Base-by-base conservation (phyloP, 176 grass and related monocot genomes). In the Musa acuminata region DNA sequence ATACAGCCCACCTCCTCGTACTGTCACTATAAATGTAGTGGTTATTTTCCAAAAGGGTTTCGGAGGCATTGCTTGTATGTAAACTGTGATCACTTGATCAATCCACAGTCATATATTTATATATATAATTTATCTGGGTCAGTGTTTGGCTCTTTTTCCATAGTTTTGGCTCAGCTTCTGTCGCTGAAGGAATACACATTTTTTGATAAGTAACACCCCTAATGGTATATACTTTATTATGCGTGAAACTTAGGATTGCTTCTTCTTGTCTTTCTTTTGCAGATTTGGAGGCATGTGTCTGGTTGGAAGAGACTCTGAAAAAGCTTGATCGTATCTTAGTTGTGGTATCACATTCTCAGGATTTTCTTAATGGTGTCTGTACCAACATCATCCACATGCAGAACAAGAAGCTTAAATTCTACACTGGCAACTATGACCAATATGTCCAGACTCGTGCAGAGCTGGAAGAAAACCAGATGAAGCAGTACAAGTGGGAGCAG, bases 351-450 rank as follows among this genome's bases (percentile, higher is more conserved):
- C 93, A 96, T 67, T 96, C 89, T 0, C 87, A 92, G 64, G 93
- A 92, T 72, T 96, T 96, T 72, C 87, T 93, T 35, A 93, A 97
- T 72, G 93, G 90, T 54, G 93, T 96, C 10, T 96, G 93, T 19
- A 96, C 89, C 1, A 92, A 96, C 75, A 96, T 96, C 78, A 96
- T 96, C 76, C 93, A 92, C 64, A 96, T 96, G 89, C 93, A 92
- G 79, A 92, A n/a, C 63, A 96, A 84, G 81, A 88, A 81, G 73
- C 89, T 96, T 7, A 96, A 96, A 79, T 52, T 96, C n/a, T 96
- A 96, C 78, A 86, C 87, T 68, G 92, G 93, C 13, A 96, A 96
- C 24, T 92, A 89, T 1, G 93, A 96, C 63, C 89, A 92, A 79
- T 96, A 96, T 70, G 86, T 89, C 9, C 92, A 92, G 58, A 96